Conservation (phyloP, 2,329 filamentous ascomycete genomes). For the Colletotrichum simmondsii region DNA sequence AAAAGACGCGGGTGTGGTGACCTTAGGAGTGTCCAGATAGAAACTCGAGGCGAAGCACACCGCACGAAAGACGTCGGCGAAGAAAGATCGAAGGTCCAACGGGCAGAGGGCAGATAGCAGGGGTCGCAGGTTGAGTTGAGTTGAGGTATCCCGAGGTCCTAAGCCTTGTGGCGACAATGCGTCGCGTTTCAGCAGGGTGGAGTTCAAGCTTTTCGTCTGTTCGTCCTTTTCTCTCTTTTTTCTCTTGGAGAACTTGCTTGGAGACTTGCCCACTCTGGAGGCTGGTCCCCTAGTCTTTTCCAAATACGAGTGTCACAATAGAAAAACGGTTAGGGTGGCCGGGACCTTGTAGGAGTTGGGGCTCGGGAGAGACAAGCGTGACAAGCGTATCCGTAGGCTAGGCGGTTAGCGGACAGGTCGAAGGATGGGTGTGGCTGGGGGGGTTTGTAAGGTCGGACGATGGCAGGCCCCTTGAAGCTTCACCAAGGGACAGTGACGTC, state of each 20-base stretch:
- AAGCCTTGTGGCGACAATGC: slow-evolving; percentile 30
- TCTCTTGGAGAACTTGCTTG: too few species aligned
- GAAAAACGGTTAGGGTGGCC: background rate
- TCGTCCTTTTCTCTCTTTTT: background rate
- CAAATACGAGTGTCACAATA: background rate
- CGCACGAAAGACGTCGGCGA: background rate
- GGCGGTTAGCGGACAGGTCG: background rate
- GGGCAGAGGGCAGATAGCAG: background rate
- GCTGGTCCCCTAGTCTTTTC: background rate
- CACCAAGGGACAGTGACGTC: background rate
- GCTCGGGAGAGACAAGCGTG: background rate
- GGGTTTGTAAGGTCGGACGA: slow-evolving; percentile 21
- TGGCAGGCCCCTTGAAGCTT: background rate
- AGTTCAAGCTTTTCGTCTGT: slow-evolving; percentile 6
- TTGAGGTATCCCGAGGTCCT: background rate
- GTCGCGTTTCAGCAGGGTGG: slow-evolving; percentile 33
- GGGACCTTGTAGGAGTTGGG: background rate
- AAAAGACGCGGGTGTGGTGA: background rate
- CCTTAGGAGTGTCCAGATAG: background rate
- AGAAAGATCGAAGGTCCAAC: background rate
- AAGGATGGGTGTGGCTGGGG: background rate
- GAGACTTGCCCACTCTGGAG: background rate
- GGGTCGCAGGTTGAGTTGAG: background rate
- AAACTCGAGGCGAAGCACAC: background rate
- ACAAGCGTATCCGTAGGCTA: background rate